Conservation (phyloP, 495 filamentous ascomycete species). For the Neurospora sp. region DNA sequence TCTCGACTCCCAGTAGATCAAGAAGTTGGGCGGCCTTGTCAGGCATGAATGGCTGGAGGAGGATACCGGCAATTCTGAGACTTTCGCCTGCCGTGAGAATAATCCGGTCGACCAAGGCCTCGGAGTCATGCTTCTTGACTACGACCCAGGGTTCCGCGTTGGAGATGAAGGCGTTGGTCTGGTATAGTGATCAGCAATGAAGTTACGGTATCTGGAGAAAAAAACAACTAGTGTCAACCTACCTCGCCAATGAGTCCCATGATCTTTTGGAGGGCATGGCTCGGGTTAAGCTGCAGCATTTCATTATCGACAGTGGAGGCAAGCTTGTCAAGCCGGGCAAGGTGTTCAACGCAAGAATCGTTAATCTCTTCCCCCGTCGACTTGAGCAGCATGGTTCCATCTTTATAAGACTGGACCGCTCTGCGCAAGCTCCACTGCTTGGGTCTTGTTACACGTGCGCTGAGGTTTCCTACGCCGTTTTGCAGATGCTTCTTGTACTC, state of each 20-base stretch:
- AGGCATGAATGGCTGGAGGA: conserved; percentile 88
- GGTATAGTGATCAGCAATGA: conserved; percentile 9
- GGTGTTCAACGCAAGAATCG: neutral
- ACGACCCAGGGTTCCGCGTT: conserved; percentile 26
- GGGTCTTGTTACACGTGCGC: conserved; percentile 54
- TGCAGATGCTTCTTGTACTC: conserved; percentile 73
- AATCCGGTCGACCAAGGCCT: conserved; percentile 21
- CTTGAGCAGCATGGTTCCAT: neutral
- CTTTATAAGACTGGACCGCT: conserved; percentile 29
- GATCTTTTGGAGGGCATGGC: conserved; percentile 53
- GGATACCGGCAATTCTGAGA: conserved; percentile 69
- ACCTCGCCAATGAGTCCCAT: conserved; percentile 52
- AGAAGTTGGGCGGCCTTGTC: conserved; percentile 63
- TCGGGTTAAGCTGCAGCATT: conserved; percentile 59
- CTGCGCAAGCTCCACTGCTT: conserved; percentile 55
- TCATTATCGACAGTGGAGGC: conserved; percentile 30
- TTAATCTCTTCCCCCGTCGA: neutral
- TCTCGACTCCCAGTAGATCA: conserved; percentile 65
- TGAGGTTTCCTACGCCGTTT: conserved; percentile 66
- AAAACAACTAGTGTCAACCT: conserved; percentile 4
- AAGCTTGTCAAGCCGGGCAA: neutral
- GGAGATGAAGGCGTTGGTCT: conserved; percentile 65
- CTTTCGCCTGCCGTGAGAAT: conserved; percentile 68
- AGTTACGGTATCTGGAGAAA: neutral
- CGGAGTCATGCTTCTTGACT: conserved; percentile 5